A percentile compares a stretch with the other conserved stretches of the same genome.
These are phyloP conservation scores for Avena atlantica DNA, from an alignment of 176 grass and related monocot species.

Conservation along the genomic window DNA sequence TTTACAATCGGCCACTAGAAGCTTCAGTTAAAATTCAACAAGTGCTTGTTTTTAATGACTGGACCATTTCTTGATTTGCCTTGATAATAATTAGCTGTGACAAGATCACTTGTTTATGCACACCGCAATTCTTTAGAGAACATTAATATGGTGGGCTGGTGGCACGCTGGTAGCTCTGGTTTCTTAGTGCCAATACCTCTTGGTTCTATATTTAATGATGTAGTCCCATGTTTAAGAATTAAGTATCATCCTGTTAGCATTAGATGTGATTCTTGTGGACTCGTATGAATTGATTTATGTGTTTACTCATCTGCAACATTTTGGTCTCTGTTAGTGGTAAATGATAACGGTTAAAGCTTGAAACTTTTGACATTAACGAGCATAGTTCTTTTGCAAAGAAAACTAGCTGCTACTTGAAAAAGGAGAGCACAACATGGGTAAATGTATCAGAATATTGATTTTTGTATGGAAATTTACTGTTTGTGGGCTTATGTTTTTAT, in stretches of 20 bases:
- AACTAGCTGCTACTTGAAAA: constrained; percentile 16
- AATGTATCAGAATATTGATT: not conserved
- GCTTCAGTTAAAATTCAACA: not conserved
- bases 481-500: constrained; percentile 21
- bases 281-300: constrained; percentile 17
- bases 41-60: not conserved
- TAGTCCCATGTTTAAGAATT: constrained; percentile 8
- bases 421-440: not conserved
- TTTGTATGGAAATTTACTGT: not conserved
- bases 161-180: not conserved
- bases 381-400: constrained; percentile 6
- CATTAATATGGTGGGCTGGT: too few species aligned
- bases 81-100: constrained; percentile 17
- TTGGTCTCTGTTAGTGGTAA: constrained; percentile 4
- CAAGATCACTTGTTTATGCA: not conserved
- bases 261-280: not conserved
- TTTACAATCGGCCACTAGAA: constrained; percentile 12
- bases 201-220: constrained; percentile 15
- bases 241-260: not conserved
- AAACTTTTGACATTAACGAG: constrained; percentile 2
- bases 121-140: too few species aligned
- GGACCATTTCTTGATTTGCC: constrained; percentile 2
- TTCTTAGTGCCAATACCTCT: not conserved
- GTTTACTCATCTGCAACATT: not conserved
- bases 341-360: not conserved